Percentiles rank a stretch among this genome's conserved stretches.
Conservation (phyloP, 169 alveolate species). For the Plasmodium vivax region DNA sequence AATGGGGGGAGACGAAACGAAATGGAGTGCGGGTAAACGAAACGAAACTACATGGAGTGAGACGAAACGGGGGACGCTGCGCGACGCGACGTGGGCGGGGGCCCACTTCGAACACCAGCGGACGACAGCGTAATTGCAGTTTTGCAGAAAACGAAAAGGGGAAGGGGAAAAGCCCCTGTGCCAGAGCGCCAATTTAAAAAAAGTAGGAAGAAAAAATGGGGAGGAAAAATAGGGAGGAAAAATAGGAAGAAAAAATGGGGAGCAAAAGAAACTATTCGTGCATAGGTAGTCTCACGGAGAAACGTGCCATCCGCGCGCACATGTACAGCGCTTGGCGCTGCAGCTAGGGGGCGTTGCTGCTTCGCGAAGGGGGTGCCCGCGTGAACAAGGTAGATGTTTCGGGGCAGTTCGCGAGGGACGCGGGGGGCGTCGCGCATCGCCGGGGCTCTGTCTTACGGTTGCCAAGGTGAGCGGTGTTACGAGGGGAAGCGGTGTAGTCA, state of each 20-base stretch:
- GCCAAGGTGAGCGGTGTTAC: not conserved
- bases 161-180: not conserved
- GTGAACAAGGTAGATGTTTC: not conserved
- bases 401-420: not conserved
- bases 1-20: not conserved
- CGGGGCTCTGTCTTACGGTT: not conserved
- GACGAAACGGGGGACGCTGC: not conserved
- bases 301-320: not conserved
- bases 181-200: not conserved
- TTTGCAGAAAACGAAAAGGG: not conserved
- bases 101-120: not conserved
- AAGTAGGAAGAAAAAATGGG: not conserved
- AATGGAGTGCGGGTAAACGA: not conserved
- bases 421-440: not conserved
- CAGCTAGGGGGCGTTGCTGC: not conserved
- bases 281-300: not conserved
- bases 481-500: not conserved
- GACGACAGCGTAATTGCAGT: not conserved
- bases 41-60: not conserved
- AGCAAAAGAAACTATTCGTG: not conserved
- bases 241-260: not conserved
- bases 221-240: not conserved
- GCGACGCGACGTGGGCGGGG: not conserved
- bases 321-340: not conserved
- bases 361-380: not conserved